These are phyloP conservation scores for Apiotrichum porosum DNA, from an alignment of 1,284 basidiomycete species.

Conservation along the genomic window DNA sequence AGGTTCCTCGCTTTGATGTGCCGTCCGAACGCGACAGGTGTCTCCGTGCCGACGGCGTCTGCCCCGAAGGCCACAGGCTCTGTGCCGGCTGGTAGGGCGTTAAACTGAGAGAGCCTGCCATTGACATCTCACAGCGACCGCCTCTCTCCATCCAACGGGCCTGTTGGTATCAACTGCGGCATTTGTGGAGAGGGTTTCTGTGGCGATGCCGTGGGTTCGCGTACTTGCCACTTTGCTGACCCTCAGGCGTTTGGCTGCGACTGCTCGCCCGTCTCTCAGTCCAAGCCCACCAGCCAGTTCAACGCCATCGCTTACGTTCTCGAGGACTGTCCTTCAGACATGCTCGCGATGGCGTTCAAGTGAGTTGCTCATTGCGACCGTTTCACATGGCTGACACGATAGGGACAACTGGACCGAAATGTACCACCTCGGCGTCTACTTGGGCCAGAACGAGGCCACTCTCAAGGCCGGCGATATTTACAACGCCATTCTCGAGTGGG, in stretches of 20 bases:
- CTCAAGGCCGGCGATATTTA: constrained; percentile 6
- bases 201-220: constrained; percentile 9
- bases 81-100: constrained; percentile 20
- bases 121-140: constrained; percentile 20
- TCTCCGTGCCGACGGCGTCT: constrained; percentile 15
- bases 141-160: constrained; percentile 15
- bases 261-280: constrained; percentile 11
- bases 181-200: constrained; percentile 27
- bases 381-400: neutral
- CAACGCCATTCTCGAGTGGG: constrained; percentile 15
- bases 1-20: constrained; percentile 22
- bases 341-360: constrained; percentile 22
- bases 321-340: constrained; percentile 21
- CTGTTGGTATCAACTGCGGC: constrained; percentile 13
- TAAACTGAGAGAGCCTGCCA: too few relatives aligned
- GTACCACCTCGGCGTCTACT: constrained; percentile 13
- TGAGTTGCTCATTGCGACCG: neutral
- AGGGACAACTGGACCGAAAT: constrained; percentile 28
- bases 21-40: constrained; percentile 17
- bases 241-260: constrained; percentile 10
- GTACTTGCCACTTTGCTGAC: neutral
- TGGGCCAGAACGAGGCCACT: constrained; percentile 1
- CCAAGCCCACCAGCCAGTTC: constrained; percentile 12
- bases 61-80: constrained; percentile 21
- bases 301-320: constrained; percentile 9